A percentile compares a stretch with the other conserved stretches of the same genome.
Conservation (phyloP, 108 stramenopile genomes). For the Pelagomonas calceolata region DNA sequence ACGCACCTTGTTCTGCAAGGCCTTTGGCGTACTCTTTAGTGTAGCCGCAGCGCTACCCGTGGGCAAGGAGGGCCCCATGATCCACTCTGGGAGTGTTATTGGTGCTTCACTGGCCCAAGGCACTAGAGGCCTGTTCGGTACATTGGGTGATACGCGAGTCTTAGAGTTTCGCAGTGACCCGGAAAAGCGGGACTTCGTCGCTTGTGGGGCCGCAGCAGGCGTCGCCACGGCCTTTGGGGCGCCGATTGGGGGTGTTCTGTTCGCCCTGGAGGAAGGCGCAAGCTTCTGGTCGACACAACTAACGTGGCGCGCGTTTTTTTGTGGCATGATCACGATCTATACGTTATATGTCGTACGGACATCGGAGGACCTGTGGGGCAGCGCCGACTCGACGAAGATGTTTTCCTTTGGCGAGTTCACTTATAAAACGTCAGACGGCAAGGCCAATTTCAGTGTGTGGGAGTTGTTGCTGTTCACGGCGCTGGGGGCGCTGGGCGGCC, state of each 20-base stretch:
- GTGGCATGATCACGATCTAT: conserved; percentile 83
- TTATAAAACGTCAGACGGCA: conserved; percentile 47
- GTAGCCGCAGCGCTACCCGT: conserved; percentile 84
- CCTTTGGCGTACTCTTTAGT: conserved; percentile 79
- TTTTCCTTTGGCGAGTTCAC: conserved; percentile 81
- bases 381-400: conserved; percentile 73
- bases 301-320: conserved; percentile 89
- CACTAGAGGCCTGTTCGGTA: conserved; percentile 76
- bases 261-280: conserved; percentile 89
- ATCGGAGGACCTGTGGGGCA: conserved; percentile 55
- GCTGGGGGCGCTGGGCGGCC: conserved; percentile 81
- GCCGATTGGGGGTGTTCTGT: conserved; percentile 92
- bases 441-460: conserved; percentile 76
- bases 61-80: conserved; percentile 96
- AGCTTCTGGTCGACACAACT: conserved; percentile 88
- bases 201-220: conserved; percentile 90
- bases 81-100: conserved; percentile 66
- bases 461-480: conserved; percentile 74
- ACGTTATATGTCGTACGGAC: conserved; percentile 67
- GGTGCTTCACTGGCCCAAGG: conserved; percentile 78
- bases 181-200: conserved; percentile 72
- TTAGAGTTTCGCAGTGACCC: neutral
- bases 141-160: conserved; percentile 49
- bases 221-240: conserved; percentile 86
- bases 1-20: conserved; percentile 86